Base-by-base conservation (phyloP, 1,284 basidiomycete species). In the Trichosporon asahii region DNA sequence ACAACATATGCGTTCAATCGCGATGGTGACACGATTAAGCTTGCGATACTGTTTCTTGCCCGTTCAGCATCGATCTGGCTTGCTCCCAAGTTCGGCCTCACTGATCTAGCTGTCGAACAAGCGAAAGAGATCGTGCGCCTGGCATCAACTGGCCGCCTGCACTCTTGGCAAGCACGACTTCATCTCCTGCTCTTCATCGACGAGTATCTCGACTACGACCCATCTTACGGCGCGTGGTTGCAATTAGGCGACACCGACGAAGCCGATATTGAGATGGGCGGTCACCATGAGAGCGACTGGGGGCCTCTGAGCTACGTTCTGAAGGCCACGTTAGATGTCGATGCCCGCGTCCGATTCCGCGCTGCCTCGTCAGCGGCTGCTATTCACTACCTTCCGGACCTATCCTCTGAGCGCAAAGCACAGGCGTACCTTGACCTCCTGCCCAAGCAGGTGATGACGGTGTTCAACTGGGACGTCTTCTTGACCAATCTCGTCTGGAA, bases 271-370 rank as follows among this genome's bases (percentile, higher is more conserved):
- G 72, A 78, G 25, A 69, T 75, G 66, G 75, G 76, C 15, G 72
- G 69, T 3, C 31, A 53, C 6, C 67, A 68, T 12, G 72, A 65
- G 1, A 27, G 66, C 37, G 21, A n/a, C 6, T 63, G 60, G 33
- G 72, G 70, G 8, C 75, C 80, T 14, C 31, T 77, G n/a, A 74
- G 82, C n/a, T 79, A 80, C 23, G 79, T 91, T 64, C 84, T 93
- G 44, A 87, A 86, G 7, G 78, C 77, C 15, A 78, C 92, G 71
- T 86, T 87, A 27, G 95, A 98, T 80, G 80, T 84, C 60, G 95
- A 98, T 79, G 88, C 91, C n/a, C 88, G 94, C 27, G 90, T 97
- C 37, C 90, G 95, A 6, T 91, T 94, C 75, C 89, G 92, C 25
- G 88, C 88, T 0, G 90, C 91, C 1, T 84, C 87, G 2, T 85